phyloP scores from a whole-genome alignment of 2,329 filamentous ascomycete species.

The Phoma sp. region DNA sequence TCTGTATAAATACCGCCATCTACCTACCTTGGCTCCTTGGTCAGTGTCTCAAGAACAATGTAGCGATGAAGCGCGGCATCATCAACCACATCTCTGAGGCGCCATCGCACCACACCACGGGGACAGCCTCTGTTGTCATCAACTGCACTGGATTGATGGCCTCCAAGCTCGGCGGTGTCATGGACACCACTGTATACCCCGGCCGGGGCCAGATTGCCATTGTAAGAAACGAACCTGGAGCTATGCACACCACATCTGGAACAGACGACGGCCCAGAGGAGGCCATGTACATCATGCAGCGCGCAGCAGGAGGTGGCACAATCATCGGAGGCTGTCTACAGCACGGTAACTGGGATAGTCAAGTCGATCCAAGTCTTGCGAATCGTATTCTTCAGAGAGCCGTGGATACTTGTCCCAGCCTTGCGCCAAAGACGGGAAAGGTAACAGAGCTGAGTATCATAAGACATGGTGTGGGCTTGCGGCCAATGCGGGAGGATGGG shows the following conservation, averaged over 20 bases:
- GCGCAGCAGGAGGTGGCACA: conserved; percentile 77
- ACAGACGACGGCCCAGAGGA: conserved; percentile 77
- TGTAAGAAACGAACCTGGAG: conserved; percentile 76
- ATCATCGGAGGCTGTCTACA: conserved; percentile 87
- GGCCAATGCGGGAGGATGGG: conserved; percentile 75
- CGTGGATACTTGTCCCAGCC: conserved; percentile 66
- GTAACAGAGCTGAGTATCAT: conserved; percentile 75
- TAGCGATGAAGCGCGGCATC: conserved; percentile 57
- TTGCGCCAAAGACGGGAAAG: conserved; percentile 65
- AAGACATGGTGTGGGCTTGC: conserved; percentile 80
- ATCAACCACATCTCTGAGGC: conserved; percentile 75
- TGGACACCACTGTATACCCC: conserved; percentile 74
- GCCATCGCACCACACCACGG: conserved; percentile 62
- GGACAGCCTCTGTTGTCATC: conserved; percentile 70
- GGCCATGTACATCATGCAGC: conserved; percentile 79
- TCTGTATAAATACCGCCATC: conserved; percentile 89
- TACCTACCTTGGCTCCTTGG: conserved; percentile 87
- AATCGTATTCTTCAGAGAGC: conserved; percentile 82
- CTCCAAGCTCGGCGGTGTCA: conserved; percentile 78
- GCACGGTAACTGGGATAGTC: conserved; percentile 77
- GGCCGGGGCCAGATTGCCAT: conserved; percentile 83
- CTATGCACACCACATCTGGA: conserved; percentile 73
- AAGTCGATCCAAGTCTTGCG: conserved; percentile 80
- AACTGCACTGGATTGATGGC: conserved; percentile 86
- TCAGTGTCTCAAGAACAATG: conserved; percentile 76